Evolutionary conservation across 108 stramenopile genomes (phyloP), one percentile per base, ranked within the genome.

Genomic region (Conticribra weissflogii): DNA sequence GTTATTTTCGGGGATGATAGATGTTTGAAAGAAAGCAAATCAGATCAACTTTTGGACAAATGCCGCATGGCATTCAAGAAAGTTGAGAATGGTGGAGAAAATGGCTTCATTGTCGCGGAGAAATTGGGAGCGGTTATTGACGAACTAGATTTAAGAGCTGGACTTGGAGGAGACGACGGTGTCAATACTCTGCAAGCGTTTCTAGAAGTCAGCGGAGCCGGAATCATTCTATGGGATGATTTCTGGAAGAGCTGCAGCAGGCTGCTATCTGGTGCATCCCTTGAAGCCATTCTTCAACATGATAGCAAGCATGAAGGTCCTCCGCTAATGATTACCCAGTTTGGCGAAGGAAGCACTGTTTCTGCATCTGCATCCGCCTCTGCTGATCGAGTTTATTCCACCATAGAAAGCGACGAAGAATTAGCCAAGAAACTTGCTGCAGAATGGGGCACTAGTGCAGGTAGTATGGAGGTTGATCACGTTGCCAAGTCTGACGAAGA

Each of bases 221-320:
- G 88, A 17, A 93, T 93, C 46, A 88, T 93, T 41, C 63, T 93
- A 23, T 93, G 92, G 92, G 86, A 87, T 50, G 85, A 88, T 63
- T 84, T 86, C 49, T 90, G 92, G 92, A 90, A 85, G 55, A 70
- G 50, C 50, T 50, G 68, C 9, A 81, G 78, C 52, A 63, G 88
- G 19, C 71, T 88, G 1, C 50, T 91, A 74, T 82, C 83, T 44
- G 90, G 88, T 14, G 85, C 88, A 16, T 75, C 81, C 21, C 46
- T 91, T 18, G 81, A 84, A 63, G 54, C 57, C 44, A 81, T 91
- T 21, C 68, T 91, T 59, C 2, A 23, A 44, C 24, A 66, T 51
- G 57, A 59, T 25, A 33, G 33, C 58, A 41, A 29, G 47, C 23
- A 30, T n/a, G 19, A 33, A 12, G 45, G 63, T 15, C 36, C 30